Evolutionary conservation across 2,329 filamentous ascomycete genomes (phyloP), one percentile per base, ranked within the genome.

Genomic region (Pestalotiopsis fici): DNA sequence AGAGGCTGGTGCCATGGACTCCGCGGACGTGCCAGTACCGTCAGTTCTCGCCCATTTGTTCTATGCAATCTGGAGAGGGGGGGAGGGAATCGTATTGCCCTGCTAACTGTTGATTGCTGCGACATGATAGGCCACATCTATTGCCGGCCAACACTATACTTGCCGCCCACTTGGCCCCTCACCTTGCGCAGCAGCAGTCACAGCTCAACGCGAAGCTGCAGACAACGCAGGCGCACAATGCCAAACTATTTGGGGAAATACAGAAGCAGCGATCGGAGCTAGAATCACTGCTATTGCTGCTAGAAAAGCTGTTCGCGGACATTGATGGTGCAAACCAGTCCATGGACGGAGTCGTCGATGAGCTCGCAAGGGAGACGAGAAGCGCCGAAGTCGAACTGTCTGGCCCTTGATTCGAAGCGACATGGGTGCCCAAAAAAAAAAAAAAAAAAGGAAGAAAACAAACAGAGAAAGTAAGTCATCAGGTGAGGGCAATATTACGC

Each of bases 121-220:
- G 18, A 47, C n/a, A 25, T 21, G 12, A 3, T 64, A 78, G 85
- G 31, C 88, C 88, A 2, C 88, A 91, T 71, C 81, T 85, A 35
- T 82, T 90, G 1, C 85, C 88, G 1, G 83, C 88, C 0, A 74
- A 80, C 3, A 77, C 81, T 3, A 79, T 91, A 50, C 79, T 90
- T 25, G 77, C 81, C 18, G 88, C 88, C 1, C 88, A 90, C 75
- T 79, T 90, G 27, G 76, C 80, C 5, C 86, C 87, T 0, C 81
- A 86, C 64, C 82, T 89, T 4, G 79, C 81, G 2, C 78, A 82
- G 18, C 86, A 89, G 74, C 85, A 85, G 65, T 83, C 83, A 2
- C 84, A 85, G 71, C 83, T 91, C 69, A 88, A 87, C 74, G 87
- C 86, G 9, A 81, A 80, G 59, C 79, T 91, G 39, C 85, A 87